Evolutionary conservation across 305 asterid genomes (phyloP).

Genomic region (Plantago lanceolata): DNA sequence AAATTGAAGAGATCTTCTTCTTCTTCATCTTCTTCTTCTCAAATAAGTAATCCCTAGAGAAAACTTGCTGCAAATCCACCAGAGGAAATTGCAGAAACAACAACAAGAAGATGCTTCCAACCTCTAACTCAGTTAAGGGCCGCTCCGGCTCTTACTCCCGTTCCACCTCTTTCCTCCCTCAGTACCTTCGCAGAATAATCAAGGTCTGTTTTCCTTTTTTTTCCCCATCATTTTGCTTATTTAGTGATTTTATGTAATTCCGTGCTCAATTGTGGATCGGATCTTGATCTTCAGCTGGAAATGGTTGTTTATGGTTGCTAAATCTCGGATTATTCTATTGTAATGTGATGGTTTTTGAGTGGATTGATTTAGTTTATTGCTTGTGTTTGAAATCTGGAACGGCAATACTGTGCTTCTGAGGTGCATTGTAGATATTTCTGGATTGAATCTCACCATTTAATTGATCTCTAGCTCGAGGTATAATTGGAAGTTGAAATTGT

Average conservation of each 20-base stretch:
- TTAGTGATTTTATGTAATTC: not conserved
- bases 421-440: too few species aligned
- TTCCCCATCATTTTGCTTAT: not conserved
- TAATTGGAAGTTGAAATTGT: too few species aligned
- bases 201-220: slow-evolving; percentile 51
- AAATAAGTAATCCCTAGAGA: slow-evolving; percentile 1
- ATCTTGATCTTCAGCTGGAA: slow-evolving; percentile 29
- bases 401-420: too few species aligned
- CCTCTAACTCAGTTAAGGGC: slow-evolving; percentile 63
- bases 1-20: slow-evolving; percentile 31
- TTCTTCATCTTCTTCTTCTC: slow-evolving; percentile 28
- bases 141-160: slow-evolving; percentile 65
- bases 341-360: too few species aligned
- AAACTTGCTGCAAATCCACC: slow-evolving; percentile 18
- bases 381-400: too few species aligned
- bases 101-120: slow-evolving; percentile 59
- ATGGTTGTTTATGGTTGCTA: not conserved
- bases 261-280: slow-evolving; percentile 35
- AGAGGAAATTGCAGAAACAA: slow-evolving; percentile 10
- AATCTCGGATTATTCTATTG: too few species aligned
- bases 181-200: slow-evolving; percentile 84
- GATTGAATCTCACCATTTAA: too few species aligned
- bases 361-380: too few species aligned
- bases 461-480: too few species aligned
- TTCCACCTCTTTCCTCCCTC: slow-evolving; percentile 66